A percentile compares a stretch with the other conserved stretches of the same genome.
Evolutionary conservation across 352 stramenopile genomes (phyloP).

Genomic region (Globisporangium viniferum): DNA sequence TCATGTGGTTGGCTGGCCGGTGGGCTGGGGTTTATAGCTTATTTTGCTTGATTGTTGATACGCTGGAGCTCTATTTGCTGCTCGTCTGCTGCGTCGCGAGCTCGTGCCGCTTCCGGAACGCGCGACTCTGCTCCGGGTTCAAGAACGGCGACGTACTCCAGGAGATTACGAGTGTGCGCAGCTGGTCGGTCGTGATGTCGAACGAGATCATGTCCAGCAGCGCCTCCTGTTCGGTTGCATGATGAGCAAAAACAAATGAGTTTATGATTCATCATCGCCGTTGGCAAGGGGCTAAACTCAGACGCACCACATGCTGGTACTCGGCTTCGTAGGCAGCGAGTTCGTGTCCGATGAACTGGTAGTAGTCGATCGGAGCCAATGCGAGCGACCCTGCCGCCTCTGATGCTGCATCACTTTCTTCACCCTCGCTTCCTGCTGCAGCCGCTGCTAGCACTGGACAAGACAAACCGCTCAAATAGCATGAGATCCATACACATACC

Average conservation of each 20-base stretch:
- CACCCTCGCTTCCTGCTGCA: background rate
- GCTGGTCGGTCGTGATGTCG: slow-evolving; percentile 58
- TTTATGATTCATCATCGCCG: background rate
- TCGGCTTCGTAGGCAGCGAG: slow-evolving; percentile 74
- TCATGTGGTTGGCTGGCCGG: background rate
- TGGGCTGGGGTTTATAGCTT: background rate
- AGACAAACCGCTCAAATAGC: background rate
- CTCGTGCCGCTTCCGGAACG: slow-evolving; percentile 41
- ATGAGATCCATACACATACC: background rate
- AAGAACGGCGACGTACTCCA: slow-evolving; percentile 82
- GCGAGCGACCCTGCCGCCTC: slow-evolving; percentile 14
- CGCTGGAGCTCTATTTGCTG: background rate
- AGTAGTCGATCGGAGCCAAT: slow-evolving; percentile 55
- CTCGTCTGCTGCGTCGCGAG: slow-evolving; percentile 7
- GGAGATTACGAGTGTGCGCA: slow-evolving; percentile 77
- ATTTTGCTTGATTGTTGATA: background rate
- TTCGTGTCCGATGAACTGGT: slow-evolving; percentile 68
- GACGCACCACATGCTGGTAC: slow-evolving; percentile 75
- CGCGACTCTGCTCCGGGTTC: slow-evolving; percentile 38
- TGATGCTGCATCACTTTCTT: background rate
- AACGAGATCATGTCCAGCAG: slow-evolving; percentile 68
- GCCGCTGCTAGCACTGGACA: slow-evolving; percentile 12
- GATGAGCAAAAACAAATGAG: background rate
- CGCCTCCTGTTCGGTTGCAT: slow-evolving; percentile 35
- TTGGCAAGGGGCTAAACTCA: too few species aligned